Conservation (phyloP, 805 yeast species). For the Monosporozyma siamensis region DNA sequence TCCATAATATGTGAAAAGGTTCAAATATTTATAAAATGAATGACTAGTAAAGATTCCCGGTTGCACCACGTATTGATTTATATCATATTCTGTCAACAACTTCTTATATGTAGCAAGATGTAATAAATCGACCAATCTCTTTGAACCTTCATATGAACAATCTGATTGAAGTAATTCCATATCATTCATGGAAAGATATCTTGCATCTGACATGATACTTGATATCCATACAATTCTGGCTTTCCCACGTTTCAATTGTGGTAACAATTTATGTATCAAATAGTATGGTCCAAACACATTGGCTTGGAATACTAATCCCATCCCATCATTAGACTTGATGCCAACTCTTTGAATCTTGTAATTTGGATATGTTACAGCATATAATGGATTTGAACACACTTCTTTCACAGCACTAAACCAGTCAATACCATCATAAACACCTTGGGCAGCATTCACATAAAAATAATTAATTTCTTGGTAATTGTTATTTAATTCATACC, state of each 20-base stretch:
- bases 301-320: conserved; percentile 88
- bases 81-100: conserved; percentile 40
- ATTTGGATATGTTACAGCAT: conserved; percentile 80
- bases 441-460: conserved; percentile 84
- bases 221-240: conserved; percentile 80
- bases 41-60: conserved; percentile 91
- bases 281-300: conserved; percentile 96
- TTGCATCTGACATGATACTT: conserved; percentile 71
- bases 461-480: conserved; percentile 66
- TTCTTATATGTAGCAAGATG: conserved; percentile 61
- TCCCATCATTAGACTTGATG: conserved; percentile 60
- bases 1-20: conserved; percentile 70
- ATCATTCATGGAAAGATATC: conserved; percentile 64
- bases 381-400: conserved; percentile 54
- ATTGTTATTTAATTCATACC: conserved; percentile 55
- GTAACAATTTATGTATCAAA: conserved; percentile 56
- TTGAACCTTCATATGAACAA: conserved; percentile 85
- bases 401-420: conserved; percentile 73
- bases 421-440: conserved; percentile 77
- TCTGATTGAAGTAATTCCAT: conserved; percentile 55
- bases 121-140: conserved; percentile 72
- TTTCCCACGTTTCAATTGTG: conserved; percentile 42
- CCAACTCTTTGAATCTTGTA: conserved; percentile 80
- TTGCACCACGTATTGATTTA: conserved; percentile 71
- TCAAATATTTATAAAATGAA: conserved; percentile 67